A percentile compares a stretch with the other conserved stretches of the same genome.
Conservation (phyloP, 768 basidiomycete species). For the Strobilomyces confusus region DNA sequence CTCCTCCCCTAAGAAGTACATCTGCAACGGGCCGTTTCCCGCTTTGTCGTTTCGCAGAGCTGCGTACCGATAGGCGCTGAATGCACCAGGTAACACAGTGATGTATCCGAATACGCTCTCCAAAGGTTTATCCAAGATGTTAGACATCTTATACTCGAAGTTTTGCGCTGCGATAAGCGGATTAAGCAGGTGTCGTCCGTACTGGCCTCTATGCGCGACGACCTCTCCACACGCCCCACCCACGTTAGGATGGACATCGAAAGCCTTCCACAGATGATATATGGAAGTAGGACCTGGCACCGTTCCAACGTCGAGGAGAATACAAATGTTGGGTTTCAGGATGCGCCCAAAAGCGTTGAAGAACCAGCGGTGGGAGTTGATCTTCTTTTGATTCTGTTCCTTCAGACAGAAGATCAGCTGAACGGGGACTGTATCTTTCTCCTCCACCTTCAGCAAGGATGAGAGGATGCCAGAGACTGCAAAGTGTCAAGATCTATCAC, state of each 20-base stretch:
- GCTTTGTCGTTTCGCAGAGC: constrained; percentile 80
- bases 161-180: no score
- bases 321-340: no score
- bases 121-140: constrained; percentile 89
- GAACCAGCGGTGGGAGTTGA: no score
- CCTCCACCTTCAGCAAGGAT: constrained; percentile 77
- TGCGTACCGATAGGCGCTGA: constrained; percentile 88
- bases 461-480: constrained; percentile 63
- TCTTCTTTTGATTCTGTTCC: no score
- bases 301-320: no score
- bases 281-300: no score
- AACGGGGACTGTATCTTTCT: constrained; percentile 80
- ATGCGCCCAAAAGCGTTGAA: no score
- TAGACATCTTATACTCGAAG: constrained; percentile 84
- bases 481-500: constrained; percentile 6
- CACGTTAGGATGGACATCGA: no score
- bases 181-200: no score
- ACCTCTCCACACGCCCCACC: no score
- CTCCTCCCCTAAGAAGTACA: neutral
- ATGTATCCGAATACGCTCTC: constrained; percentile 44
- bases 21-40: constrained; percentile 34
- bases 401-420: constrained; percentile 44
- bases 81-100: constrained; percentile 80
- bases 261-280: no score
- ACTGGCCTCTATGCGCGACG: no score